These are phyloP conservation scores for Fusarium haematococcum DNA, from an alignment of 2,329 filamentous ascomycete genomes.

Conservation along the genomic window DNA sequence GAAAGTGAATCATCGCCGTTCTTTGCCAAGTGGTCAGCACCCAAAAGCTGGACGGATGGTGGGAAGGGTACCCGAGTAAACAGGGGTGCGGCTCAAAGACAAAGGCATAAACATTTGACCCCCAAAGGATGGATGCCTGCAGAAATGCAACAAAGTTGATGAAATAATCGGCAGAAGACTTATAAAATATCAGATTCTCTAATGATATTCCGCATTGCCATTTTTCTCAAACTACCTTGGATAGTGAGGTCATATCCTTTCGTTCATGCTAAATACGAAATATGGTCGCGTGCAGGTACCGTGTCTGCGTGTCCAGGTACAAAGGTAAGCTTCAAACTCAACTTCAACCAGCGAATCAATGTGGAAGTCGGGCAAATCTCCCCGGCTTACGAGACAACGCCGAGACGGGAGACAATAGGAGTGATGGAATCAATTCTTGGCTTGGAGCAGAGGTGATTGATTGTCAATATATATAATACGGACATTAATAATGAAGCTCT, in stretches of 20 bases:
- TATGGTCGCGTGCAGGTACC: not conserved
- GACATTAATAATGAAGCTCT: not conserved
- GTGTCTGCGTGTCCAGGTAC: not conserved
- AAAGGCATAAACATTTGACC: not conserved
- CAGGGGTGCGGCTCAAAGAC: too few species aligned
- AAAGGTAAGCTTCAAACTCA: not conserved
- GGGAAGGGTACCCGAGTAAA: not conserved
- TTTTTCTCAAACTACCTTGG: not conserved
- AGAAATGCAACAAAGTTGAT: not conserved
- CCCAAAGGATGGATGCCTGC: not conserved
- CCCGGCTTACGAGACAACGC: not conserved
- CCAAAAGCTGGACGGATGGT: not conserved
- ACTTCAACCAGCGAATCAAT: not conserved
- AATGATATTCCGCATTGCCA: too few species aligned
- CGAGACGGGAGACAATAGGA: not conserved
- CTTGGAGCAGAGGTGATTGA: not conserved
- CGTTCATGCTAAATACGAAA: not conserved
- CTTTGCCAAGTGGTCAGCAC: not conserved
- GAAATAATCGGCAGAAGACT: not conserved
- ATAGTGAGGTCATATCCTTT: not conserved
- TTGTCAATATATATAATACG: not conserved
- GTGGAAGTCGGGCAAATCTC: not conserved
- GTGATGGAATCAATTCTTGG: not conserved
- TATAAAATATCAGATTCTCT: too few species aligned
- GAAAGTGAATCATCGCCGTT: not conserved